Percentiles rank a stretch among this genome's conserved stretches.
phyloP scores from a whole-genome alignment of 805 yeast genomes.

The Starmerella ratchasimensis region DNA sequence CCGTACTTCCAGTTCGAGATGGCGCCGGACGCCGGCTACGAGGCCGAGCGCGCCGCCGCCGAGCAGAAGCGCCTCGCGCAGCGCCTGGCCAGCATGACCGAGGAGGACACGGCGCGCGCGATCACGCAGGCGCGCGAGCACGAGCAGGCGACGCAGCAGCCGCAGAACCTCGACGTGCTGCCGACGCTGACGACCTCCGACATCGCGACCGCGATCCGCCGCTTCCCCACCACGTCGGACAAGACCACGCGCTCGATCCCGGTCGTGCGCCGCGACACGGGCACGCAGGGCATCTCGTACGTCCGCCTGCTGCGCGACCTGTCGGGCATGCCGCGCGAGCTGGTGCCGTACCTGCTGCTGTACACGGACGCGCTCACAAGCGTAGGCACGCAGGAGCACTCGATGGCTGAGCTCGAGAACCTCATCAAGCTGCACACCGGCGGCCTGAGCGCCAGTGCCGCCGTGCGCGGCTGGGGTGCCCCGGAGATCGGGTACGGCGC shows the following conservation, averaged over 20 bases:
- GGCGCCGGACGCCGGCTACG: slow-evolving; percentile 53
- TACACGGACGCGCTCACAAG: slow-evolving; percentile 70
- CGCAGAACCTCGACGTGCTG: slow-evolving; percentile 61
- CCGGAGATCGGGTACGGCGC: slow-evolving; percentile 17
- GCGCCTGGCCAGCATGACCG: slow-evolving; percentile 35
- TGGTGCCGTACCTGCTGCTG: slow-evolving; percentile 59
- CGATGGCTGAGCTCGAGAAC: slow-evolving; percentile 70
- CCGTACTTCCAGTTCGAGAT: slow-evolving; percentile 61
- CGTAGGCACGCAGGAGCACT: slow-evolving; percentile 60
- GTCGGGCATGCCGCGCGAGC: slow-evolving; percentile 41
- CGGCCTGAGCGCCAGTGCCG: slow-evolving; percentile 49
- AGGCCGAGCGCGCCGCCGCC: slow-evolving; percentile 36
- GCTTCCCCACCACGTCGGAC: slow-evolving; percentile 22
- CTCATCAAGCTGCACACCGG: slow-evolving; percentile 74
- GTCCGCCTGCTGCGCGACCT: slow-evolving; percentile 53
- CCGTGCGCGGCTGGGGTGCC: slow-evolving; percentile 12
- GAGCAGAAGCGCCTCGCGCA: slow-evolving; percentile 41
- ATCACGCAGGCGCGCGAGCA: slow-evolving; percentile 46
- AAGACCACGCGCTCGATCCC: slow-evolving; percentile 2
- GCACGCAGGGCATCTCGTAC: slow-evolving; percentile 54
- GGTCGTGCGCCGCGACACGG: slow-evolving; percentile 25
- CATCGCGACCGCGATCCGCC: slow-evolving; percentile 45
- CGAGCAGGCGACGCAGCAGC: slow-evolving; percentile 47
- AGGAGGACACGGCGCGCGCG: slow-evolving; percentile 44
- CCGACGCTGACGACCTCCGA: slow-evolving; percentile 69